Evolutionary conservation across 495 filamentous ascomycete species (phyloP).

Genomic region (Ramalina peruviana): DNA sequence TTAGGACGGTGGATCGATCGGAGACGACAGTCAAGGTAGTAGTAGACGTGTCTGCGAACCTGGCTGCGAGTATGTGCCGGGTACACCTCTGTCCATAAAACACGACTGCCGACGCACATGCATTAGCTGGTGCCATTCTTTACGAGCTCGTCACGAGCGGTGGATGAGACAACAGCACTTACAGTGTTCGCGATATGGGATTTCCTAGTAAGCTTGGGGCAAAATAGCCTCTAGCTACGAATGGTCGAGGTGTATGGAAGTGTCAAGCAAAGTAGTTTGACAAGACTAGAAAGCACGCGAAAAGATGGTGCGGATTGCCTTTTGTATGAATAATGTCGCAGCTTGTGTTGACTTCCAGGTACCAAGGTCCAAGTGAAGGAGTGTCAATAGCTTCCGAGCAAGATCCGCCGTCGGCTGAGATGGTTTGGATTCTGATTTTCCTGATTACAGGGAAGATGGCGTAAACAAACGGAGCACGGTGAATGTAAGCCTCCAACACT

Average conservation of each 20-base stretch:
- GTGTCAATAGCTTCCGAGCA: slow-evolving; percentile 8
- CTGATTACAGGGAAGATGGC: slow-evolving; percentile 5
- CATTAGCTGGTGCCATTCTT: slow-evolving; percentile 1
- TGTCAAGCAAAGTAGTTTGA: slow-evolving; percentile 11
- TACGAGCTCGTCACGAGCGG: slow-evolving; percentile 1
- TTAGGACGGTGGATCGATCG: slow-evolving; percentile 50
- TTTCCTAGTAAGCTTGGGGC: slow-evolving; percentile 8
- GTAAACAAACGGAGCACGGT: slow-evolving; percentile 4
- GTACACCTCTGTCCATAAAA: slow-evolving; percentile 79
- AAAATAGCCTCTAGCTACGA: slow-evolving; percentile 14
- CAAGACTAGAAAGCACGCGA: slow-evolving; percentile 10
- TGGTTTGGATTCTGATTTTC: background rate
- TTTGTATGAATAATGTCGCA: slow-evolving; percentile 10
- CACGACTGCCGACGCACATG: slow-evolving; percentile 24
- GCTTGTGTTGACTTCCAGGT: slow-evolving; percentile 3
- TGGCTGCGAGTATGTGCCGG: slow-evolving; percentile 87
- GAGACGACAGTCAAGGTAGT: slow-evolving; percentile 31
- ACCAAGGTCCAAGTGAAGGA: background rate
- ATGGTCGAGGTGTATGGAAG: slow-evolving; percentile 6
- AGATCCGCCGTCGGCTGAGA: slow-evolving; percentile 3
- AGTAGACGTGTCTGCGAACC: slow-evolving; percentile 83
- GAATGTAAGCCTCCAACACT: slow-evolving; percentile 5
- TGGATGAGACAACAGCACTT: slow-evolving; percentile 12
- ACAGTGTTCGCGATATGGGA: slow-evolving; percentile 8
- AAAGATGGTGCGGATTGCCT: slow-evolving; percentile 1